Conservation (phyloP, 768 basidiomycete species). For the Ramaria sp. region DNA sequence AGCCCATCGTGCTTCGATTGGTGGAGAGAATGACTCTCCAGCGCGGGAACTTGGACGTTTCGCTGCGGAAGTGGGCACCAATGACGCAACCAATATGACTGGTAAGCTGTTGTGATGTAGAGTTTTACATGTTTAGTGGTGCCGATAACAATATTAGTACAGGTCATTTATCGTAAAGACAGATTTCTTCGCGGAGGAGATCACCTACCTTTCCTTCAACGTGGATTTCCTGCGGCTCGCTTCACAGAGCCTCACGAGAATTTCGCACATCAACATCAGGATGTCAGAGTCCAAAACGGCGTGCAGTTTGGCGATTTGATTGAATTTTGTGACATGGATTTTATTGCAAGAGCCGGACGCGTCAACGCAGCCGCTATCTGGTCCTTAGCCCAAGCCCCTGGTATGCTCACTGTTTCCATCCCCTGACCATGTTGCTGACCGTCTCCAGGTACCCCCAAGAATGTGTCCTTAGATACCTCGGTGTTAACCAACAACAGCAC, state of each 20-base stretch:
- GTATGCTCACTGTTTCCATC: slow-evolving; percentile 11
- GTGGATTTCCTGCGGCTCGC: slow-evolving; percentile 42
- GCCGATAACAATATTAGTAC: slow-evolving; percentile 23
- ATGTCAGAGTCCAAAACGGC: slow-evolving; percentile 38
- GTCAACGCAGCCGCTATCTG: slow-evolving; percentile 44
- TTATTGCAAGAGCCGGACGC: slow-evolving; percentile 36
- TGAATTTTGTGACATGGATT: slow-evolving; percentile 46
- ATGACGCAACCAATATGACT: slow-evolving; percentile 37
- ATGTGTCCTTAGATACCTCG: slow-evolving; percentile 35
- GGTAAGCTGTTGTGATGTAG: slow-evolving; percentile 22
- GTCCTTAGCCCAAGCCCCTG: slow-evolving; percentile 46
- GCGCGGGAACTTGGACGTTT: slow-evolving; percentile 42
- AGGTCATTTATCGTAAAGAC: slow-evolving; percentile 40
- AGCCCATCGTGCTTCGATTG: slow-evolving; percentile 27
- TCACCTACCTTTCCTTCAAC: slow-evolving; percentile 37
- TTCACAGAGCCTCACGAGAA: slow-evolving; percentile 50
- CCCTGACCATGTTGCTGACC: background rate
- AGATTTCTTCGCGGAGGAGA: slow-evolving; percentile 49
- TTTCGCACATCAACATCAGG: slow-evolving; percentile 49
- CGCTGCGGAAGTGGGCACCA: slow-evolving; percentile 39
- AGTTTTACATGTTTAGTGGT: background rate
- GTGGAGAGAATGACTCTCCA: slow-evolving; percentile 46
- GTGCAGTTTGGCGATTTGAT: slow-evolving; percentile 46
- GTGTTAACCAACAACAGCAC: slow-evolving; percentile 46
- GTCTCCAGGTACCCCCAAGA: slow-evolving; percentile 31